Base-by-base conservation (phyloP, 306 rosid genomes). In the Rosa persica region DNA sequence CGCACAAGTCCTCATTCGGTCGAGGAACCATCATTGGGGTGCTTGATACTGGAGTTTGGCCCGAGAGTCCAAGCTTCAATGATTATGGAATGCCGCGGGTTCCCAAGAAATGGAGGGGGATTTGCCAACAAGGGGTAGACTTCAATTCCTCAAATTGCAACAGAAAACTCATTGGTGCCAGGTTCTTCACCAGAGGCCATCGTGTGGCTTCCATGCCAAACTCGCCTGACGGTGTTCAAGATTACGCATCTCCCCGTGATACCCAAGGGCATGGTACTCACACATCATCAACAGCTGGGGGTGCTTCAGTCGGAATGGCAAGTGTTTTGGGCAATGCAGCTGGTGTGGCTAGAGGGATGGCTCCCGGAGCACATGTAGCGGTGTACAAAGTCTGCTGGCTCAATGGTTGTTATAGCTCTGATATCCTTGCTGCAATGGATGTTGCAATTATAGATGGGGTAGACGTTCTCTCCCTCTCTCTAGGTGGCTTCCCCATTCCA, bases 11-110 rank as follows among this genome's bases (percentile, higher is more conserved):
- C 0, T 80, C 87, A 12, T 87, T 90, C 43, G 98, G 97, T 8
- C 82, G 81, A 1, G 94, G 98, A 67, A 81, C 90, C 23, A 92
- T 94, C 65, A 88, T 94, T 66, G 98, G 98, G 0, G 87, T 94
- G 46, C 96, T 94, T 64, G 98, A 94, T 39, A 94, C 97, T 1
- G 97, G 98, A 73, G 93, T 94, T 62, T 92, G 97, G 97, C 98
- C 97, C 0, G 98, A 92, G 81, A 88, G 92, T 86, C 97, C 97
- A 3, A 92, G 98, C 88, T 92, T 92, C 79, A 43, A 77, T 36
- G 98, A 94, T 67, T 80, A 58, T 12, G 89, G 83, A 8, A 94
- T 94, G 96, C 98, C 97, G 12, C 89, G 79, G 27, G 79, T 89
- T 84, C 98, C 98, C 0, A 80, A 75, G 70, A 90, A 85, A 82